Percentiles rank a stretch among this genome's conserved stretches.
Conservation (phyloP, 257 asterid species). For the Ophiorrhiza pumila region DNA sequence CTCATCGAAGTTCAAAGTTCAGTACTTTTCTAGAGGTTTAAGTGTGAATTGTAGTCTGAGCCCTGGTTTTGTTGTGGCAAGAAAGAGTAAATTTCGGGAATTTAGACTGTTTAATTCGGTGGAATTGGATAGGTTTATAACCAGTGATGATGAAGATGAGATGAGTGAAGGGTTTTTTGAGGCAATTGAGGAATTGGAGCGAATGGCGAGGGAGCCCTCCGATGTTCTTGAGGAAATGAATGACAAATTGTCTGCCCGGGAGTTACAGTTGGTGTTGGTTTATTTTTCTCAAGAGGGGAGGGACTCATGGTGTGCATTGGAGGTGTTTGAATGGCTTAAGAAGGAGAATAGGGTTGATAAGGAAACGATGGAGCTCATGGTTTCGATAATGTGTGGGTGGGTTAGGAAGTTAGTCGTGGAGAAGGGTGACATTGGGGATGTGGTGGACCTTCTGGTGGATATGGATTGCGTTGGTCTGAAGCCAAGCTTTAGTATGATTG, state of each 20-base stretch:
- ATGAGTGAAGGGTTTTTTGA: conserved; percentile 88
- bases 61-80: conserved; percentile 10
- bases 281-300: conserved; percentile 94
- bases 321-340: conserved; percentile 93
- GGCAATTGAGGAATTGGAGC: conserved; percentile 90
- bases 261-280: conserved; percentile 78
- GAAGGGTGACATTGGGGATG: conserved; percentile 60
- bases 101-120: conserved; percentile 51
- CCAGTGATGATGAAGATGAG: conserved; percentile 78
- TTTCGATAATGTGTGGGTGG: conserved; percentile 93
- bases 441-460: conserved; percentile 83
- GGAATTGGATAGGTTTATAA: conserved; percentile 60
- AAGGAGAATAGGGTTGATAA: conserved; percentile 93
- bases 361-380: conserved; percentile 97
- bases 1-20: conserved; percentile 8
- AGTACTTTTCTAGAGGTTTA: conserved; percentile 9
- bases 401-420: conserved; percentile 76
- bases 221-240: conserved; percentile 95
- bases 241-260: conserved; percentile 68
- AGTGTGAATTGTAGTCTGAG: conserved; percentile 10
- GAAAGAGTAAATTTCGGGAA: conserved; percentile 23
- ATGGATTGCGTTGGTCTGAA: conserved; percentile 93
- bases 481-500: conserved; percentile 83
- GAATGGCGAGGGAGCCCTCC: conserved; percentile 91
- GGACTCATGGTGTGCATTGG: conserved; percentile 96